Conservation (phyloP, 2,329 filamentous ascomycete species). For the Pseudogymnoascus sp. region DNA sequence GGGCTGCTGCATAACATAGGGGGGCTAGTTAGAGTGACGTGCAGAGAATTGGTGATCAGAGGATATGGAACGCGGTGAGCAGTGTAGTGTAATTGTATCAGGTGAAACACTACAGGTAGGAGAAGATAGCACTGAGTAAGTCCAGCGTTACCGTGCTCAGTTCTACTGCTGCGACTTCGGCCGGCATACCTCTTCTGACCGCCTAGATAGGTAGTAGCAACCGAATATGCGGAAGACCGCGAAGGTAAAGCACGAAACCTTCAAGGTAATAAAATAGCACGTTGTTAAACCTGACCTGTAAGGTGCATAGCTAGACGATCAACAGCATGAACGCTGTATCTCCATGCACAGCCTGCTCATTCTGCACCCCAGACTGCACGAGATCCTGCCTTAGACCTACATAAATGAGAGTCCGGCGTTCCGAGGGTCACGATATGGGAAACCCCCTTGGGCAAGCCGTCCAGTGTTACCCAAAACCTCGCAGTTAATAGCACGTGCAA, state of each 20-base stretch:
- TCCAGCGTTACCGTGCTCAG: neutral
- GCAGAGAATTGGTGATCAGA: constrained; percentile 2
- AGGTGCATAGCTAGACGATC: neutral
- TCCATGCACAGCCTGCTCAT: neutral
- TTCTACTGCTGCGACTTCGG: neutral
- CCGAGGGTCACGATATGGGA: neutral
- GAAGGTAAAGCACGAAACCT: neutral
- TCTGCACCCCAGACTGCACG: constrained; percentile 6
- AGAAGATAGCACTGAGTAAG: neutral
- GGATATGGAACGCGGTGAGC: neutral
- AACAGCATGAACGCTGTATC: neutral
- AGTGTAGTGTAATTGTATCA: neutral
- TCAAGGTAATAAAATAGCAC: neutral
- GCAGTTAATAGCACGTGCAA: neutral
- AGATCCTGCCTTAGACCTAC: neutral
- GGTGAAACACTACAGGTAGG: neutral
- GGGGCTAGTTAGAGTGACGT: constrained; percentile 3
- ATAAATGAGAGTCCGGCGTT: neutral
- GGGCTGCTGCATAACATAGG: neutral
- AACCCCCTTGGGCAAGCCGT: neutral
- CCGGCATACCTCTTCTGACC: neutral
- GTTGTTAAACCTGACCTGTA: neutral
- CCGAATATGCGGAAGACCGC: neutral
- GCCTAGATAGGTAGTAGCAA: neutral
- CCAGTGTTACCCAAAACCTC: neutral